Base-by-base conservation (phyloP, 805 yeast species). In the Yamadazyma insecticola region DNA sequence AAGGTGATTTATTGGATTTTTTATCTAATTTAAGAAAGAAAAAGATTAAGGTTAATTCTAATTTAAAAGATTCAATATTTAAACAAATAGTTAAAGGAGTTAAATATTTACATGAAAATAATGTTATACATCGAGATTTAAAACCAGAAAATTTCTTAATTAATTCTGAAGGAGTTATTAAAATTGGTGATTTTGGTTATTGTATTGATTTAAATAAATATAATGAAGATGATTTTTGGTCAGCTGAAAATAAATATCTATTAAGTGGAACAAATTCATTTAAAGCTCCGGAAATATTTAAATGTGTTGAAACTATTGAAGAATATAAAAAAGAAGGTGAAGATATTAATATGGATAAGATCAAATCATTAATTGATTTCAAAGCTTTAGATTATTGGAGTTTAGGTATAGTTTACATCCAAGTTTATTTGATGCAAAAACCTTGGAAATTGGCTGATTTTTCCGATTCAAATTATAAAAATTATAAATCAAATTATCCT, bases 111-210 rank as follows among this genome's bases (percentile, higher is more conserved):
- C 80, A 74, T 44, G 37, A 50, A 6, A 50, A 56, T 11, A 48
- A 53, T 10, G 62, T 74, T 3, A 69, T 58, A 6, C 80, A 74
- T 43, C 42, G 78, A 15, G 80, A 74, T 40, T 50, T 74, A 26
- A 74, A 74, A 41, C 78, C 79, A 2, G 79, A 74, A 37, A 74
- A 74, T 47, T 58, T 68, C 25, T 46, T 74, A 14, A 62, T 74
- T 25, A 75, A 66, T 42, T 47, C 44, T 7, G 42, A 51, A 10
- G 80, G 80, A 3, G 50, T 49, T 9, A 51, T 74, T 22, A 64
- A 67, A 30, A 55, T 72, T 26, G 53, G 64, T 14, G 80, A 74
- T 44, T 74, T 74, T 43, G 78, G 78, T 3, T 72, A 66, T 50
- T 65, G 73, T 10, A 33, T 71, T 10, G 59, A 67, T 40, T 43